These are phyloP conservation scores for Phycomyces blakesleeanus DNA, from an alignment of 192 early-diverging fungal genomes.

Conservation along the genomic window DNA sequence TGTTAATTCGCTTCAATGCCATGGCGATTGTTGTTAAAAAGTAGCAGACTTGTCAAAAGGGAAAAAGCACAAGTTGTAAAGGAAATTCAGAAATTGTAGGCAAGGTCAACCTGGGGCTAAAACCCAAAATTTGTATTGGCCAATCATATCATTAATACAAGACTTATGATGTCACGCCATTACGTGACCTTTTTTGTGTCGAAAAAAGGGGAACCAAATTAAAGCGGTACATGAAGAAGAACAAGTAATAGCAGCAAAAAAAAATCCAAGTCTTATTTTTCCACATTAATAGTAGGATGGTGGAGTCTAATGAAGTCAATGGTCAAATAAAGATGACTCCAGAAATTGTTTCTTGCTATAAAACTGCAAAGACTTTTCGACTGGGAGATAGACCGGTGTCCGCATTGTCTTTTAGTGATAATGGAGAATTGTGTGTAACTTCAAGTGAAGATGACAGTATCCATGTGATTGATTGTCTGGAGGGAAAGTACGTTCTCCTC, in stretches of 20 bases:
- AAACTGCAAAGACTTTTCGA: constrained; percentile 68
- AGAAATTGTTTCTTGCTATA: constrained; percentile 32
- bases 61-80: background rate
- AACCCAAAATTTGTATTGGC: background rate
- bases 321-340: constrained; percentile 27
- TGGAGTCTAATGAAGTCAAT: constrained; percentile 5
- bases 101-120: no score
- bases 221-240: background rate
- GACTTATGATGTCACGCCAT: background rate
- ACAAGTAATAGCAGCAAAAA: background rate
- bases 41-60: background rate
- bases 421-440: constrained; percentile 75
- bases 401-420: constrained; percentile 78
- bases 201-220: background rate
- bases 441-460: constrained; percentile 84
- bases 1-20: constrained; percentile 99
- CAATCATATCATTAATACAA: background rate
- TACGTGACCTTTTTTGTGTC: constrained; percentile 1
- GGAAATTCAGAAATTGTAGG: background rate
- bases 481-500: constrained; percentile 62
- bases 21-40: constrained; percentile 47
- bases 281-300: background rate
- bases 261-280: background rate
- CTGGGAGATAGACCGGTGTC: constrained; percentile 72
- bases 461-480: constrained; percentile 76